These are phyloP conservation scores for Pascua sp. DNA, from an alignment of 1,284 basidiomycete genomes.

Conservation along the genomic window DNA sequence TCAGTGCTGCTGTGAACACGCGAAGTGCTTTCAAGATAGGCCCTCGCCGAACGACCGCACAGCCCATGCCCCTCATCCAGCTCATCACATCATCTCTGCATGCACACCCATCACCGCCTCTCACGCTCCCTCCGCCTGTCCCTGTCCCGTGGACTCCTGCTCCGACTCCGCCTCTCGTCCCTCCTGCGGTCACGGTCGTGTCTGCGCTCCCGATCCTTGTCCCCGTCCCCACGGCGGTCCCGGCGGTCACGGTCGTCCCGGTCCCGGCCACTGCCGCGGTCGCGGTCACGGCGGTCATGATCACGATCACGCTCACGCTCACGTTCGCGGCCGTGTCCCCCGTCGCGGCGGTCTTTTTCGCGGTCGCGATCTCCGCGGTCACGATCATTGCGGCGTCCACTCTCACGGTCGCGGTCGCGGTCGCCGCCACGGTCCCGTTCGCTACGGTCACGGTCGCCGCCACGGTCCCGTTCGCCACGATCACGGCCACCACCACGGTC, in stretches of 20 bases:
- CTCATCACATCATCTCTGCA: no score
- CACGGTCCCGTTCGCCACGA: slow-evolving; percentile 6
- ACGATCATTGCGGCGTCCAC: slow-evolving; percentile 1
- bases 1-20: no score
- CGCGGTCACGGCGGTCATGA: neutral
- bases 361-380: slow-evolving; percentile 8
- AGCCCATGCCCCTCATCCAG: no score
- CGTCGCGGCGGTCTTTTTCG: neutral
- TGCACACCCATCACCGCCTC: no score
- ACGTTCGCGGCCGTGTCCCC: slow-evolving; percentile 3
- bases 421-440: slow-evolving; percentile 7
- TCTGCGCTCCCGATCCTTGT: neutral
- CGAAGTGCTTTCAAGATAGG: no score
- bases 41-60: no score
- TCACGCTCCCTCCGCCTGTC: neutral
- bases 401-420: neutral
- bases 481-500: slow-evolving; percentile 1
- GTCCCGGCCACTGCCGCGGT: neutral
- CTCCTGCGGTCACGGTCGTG: neutral
- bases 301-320: slow-evolving; percentile 9
- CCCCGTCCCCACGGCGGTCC: neutral
- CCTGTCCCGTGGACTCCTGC: slow-evolving; percentile 4
- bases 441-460: neutral
- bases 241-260: neutral
- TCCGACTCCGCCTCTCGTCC: slow-evolving; percentile 1